Evolutionary conservation across 2,329 filamentous ascomycete genomes (phyloP), one percentile per base, ranked within the genome.

Genomic region (Colletotrichum sublineola): DNA sequence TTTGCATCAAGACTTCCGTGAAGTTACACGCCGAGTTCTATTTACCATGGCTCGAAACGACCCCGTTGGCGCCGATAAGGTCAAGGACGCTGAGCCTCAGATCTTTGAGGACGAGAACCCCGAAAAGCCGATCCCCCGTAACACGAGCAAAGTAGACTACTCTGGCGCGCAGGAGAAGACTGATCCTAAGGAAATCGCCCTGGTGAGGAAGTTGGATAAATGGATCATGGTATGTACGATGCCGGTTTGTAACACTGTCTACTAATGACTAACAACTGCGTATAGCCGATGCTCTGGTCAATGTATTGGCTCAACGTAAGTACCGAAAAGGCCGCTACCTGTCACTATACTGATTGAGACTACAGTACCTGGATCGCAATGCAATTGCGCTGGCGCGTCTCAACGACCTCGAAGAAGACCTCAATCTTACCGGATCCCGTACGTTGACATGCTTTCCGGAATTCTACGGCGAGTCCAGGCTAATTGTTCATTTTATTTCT

Each of bases 151-250:
- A 42, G 64, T 74, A 48, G 82, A 84, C 70, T 83, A 84, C 74
- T 83, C 81, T 11, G 82, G 82, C 55, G 81, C 82, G 8, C 77
- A 79, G 68, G 79, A 80, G 73, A 84, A 84, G 76, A 83, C 81
- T 3, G 81, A 84, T 55, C 81, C 81, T 0, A 80, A 76, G 50
- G 82, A 84, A 65, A 84, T 84, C 65, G 80, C 79, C 2, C 77
- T 84, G n/a, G 82, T 84, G 44, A 80, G 78, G 71, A 83, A 83
- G 74, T 76, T 84, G 2, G 82, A 84, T 74, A 67, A 77, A 66
- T 82, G 80, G 76, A 83, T 84, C 61, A 82, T 84, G 79, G 78
- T 79, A 60, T 57, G 76, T 58, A 2, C 20, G 3, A 18, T 52
- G 9, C 5, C n/a, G 36, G 82, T 60, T 81, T 83, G 77, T 77